A percentile compares a stretch with the other conserved stretches of the same genome.
These are phyloP conservation scores for Stephania cephalantha DNA, from an alignment of 164 flowering plant species.

Conservation along the genomic window DNA sequence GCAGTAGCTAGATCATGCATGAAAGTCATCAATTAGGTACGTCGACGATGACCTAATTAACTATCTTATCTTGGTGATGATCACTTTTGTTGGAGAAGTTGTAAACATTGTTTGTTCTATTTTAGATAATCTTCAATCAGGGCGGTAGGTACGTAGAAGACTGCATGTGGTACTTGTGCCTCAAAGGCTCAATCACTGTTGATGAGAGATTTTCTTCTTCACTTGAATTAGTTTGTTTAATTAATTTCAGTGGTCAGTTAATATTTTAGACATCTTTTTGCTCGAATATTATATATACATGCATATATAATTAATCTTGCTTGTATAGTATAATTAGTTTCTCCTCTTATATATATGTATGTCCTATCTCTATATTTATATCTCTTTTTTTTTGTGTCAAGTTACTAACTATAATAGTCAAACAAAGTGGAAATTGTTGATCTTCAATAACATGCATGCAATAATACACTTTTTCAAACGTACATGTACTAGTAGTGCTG, in stretches of 20 bases:
- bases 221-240: not conserved
- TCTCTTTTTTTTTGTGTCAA: too few species aligned
- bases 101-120: conserved; percentile 1
- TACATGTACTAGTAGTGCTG: not conserved
- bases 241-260: not conserved
- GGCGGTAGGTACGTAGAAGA: conserved; percentile 12
- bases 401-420: not conserved
- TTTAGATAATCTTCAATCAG: not conserved
- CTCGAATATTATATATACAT: not conserved
- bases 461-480: not conserved
- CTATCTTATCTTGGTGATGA: conserved; percentile 2
- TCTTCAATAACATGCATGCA: not conserved
- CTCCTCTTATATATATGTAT: too few species aligned
- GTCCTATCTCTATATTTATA: too few species aligned
- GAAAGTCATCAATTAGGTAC: conserved; percentile 12
- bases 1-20: conserved; percentile 19
- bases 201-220: conserved; percentile 6
- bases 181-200: conserved; percentile 11
- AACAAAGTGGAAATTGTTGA: not conserved
- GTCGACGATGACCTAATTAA: conserved; percentile 10
- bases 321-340: too few species aligned
- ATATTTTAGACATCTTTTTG: conserved; percentile 2
- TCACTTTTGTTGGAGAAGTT: conserved; percentile 11
- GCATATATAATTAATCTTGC: too few species aligned
- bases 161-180: conserved; percentile 10